Evolutionary conservation across 192 early-diverging fungal species (phyloP).

Genomic region (Dispira simplex): DNA sequence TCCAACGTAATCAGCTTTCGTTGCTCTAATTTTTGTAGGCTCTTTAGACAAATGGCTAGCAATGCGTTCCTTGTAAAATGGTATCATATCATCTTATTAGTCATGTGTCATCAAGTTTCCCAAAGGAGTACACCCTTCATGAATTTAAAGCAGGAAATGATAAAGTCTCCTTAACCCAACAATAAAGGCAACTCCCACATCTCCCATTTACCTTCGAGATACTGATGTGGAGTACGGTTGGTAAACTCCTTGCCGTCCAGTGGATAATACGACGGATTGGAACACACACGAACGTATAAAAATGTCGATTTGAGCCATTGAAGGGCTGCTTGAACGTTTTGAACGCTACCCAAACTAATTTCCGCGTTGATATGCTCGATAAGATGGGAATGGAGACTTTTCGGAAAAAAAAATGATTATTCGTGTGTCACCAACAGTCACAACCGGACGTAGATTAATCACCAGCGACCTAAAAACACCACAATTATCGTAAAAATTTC

Average conservation of each 20-base stretch:
- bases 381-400: constrained; percentile 15
- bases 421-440: no score
- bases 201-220: constrained; percentile 4
- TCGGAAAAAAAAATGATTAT: not conserved
- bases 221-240: not conserved
- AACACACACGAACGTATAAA: constrained; percentile 4
- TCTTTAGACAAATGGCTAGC: not conserved
- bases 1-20: not conserved
- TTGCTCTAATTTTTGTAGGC: not conserved
- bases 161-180: not conserved
- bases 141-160: not conserved
- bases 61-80: not conserved
- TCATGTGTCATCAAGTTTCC: not conserved
- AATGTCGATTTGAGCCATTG: constrained; percentile 10
- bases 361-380: constrained; percentile 12
- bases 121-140: not conserved
- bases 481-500: no score
- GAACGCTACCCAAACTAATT: constrained; percentile 9
- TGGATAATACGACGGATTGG: not conserved
- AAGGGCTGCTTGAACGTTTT: not conserved
- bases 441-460: no score
- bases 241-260: not conserved
- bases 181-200: no score
- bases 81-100: not conserved
- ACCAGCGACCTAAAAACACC: no score